Conservation (phyloP, 768 basidiomycete genomes). For the Pulveroboletus sp. region DNA sequence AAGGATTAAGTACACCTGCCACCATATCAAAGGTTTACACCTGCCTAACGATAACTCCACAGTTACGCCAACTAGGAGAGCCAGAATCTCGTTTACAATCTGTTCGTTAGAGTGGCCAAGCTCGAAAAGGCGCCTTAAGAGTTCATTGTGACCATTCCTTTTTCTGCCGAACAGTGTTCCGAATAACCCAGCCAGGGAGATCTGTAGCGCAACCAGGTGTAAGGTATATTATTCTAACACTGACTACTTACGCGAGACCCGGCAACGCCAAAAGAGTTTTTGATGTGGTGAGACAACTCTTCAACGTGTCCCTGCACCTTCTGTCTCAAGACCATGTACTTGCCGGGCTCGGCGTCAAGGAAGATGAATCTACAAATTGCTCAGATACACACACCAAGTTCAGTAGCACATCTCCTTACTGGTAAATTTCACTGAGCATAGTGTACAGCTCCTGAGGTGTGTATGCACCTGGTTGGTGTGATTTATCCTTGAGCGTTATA, state of each 20-base stretch:
- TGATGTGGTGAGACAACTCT: slow-evolving; percentile 54
- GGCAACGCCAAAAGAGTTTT: slow-evolving; percentile 39
- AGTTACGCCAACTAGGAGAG: slow-evolving; percentile 60
- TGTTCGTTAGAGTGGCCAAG: slow-evolving; percentile 55
- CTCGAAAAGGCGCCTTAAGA: slow-evolving; percentile 54
- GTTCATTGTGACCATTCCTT: slow-evolving; percentile 38
- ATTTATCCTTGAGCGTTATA: slow-evolving; percentile 59
- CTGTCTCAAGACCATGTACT: slow-evolving; percentile 50
- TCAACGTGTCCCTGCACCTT: slow-evolving; percentile 50
- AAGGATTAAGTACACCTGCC: background rate
- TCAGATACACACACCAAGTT: background rate
- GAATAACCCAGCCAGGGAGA: slow-evolving; percentile 38
- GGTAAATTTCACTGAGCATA: slow-evolving; percentile 66
- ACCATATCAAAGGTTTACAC: slow-evolving; percentile 6
- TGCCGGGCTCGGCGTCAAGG: slow-evolving; percentile 60
- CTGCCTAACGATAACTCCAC: slow-evolving; percentile 68
- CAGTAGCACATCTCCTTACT: slow-evolving; percentile 33
- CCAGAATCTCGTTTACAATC: slow-evolving; percentile 64
- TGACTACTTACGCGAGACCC: slow-evolving; percentile 39
- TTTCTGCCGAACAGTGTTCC: slow-evolving; percentile 47
- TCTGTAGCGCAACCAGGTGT: slow-evolving; percentile 11
- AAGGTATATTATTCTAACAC: background rate
- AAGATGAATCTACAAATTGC: slow-evolving; percentile 57
- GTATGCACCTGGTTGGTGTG: slow-evolving; percentile 51
- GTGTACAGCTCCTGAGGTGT: slow-evolving; percentile 58